These are phyloP conservation scores for Solanum commersonii DNA, from an alignment of 257 asterid species.

Conservation along the genomic window DNA sequence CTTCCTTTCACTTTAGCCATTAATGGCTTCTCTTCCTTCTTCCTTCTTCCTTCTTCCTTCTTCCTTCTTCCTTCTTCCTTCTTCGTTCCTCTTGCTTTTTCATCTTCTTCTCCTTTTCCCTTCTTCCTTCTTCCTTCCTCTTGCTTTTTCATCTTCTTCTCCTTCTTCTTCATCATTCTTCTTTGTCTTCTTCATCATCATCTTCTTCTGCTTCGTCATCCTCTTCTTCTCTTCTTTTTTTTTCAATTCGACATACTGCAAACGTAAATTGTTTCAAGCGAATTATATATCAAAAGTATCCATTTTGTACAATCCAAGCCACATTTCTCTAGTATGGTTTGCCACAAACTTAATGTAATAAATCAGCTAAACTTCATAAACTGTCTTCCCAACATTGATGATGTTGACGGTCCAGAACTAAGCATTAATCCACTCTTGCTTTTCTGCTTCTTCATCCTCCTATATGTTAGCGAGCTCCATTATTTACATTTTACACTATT, in stretches of 20 bases:
- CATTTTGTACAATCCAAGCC: not conserved
- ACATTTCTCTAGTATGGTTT: not conserved
- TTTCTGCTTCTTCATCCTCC: not conserved
- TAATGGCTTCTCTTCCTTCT: not conserved
- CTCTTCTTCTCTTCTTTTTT: too few relatives aligned
- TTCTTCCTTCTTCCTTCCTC: not conserved
- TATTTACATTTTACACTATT: not conserved
- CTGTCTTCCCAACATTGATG: not conserved
- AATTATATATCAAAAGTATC: not conserved
- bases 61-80: not conserved
- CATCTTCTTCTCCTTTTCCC: not conserved
- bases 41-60: too few relatives aligned
- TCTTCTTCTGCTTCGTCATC: not conserved
- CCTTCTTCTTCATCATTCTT: not conserved
- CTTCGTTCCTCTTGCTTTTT: too few relatives aligned
- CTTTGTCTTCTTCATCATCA: not conserved
- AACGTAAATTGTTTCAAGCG: not conserved
- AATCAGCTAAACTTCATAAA: not conserved
- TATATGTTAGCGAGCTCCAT: not conserved
- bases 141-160: not conserved
- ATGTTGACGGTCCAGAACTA: not conserved
- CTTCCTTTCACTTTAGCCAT: not conserved
- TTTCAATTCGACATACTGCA: not conserved
- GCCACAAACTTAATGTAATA: not conserved
- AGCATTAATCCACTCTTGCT: not conserved